Evolutionary conservation across 2,329 filamentous ascomycete species (phyloP), one percentile per base, ranked within the genome.

Genomic region (Fusarium sp.): DNA sequence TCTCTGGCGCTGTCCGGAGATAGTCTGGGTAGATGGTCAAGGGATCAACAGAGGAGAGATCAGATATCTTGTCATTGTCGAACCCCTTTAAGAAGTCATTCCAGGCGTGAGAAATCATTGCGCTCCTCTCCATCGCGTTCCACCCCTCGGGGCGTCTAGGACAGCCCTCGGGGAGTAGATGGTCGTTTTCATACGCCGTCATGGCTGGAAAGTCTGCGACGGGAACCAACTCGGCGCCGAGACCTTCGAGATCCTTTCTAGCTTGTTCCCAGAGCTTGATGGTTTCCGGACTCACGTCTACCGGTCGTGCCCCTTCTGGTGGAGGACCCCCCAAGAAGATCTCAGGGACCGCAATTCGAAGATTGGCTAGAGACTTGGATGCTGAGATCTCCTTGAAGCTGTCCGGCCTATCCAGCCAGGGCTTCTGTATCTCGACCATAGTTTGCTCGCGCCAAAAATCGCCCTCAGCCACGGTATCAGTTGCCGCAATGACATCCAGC

Each of bases 131-230:
- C 29, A 83, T 81, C 57, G 75, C 78, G 42, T 85, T 83, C 86
- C 86, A 88, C 64, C 84, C 79, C 1, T 82, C 79, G 2, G 85
- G 85, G 2, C 46, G 63, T 10, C 61, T 35, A 0, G 62, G 53
- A 2, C 49, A 63, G 2, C 27, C 51, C 2, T 82, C 79, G 2
- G 85, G 84, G 33, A 84, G 81, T 6, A 83, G 80, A 0, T 78
- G 74, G 11, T 86, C 82, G 29, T 85, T 85, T 65, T 86, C 84
- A 71, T 85, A 86, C 27, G 83, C 83, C 3, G 84, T 85, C 5
- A 87, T 79, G 5, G 85, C 77, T 0, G 85, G 85, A 56, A 87
- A 86, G 67, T 86, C 83, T 1, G 75, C 74, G 4, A 69, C 66
- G 4, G 64, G 0, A 6, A 70, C 27, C 2, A 70, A 17, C 12